phyloP scores from a whole-genome alignment of 306 rosid species.

The Trifolium fragiferum region DNA sequence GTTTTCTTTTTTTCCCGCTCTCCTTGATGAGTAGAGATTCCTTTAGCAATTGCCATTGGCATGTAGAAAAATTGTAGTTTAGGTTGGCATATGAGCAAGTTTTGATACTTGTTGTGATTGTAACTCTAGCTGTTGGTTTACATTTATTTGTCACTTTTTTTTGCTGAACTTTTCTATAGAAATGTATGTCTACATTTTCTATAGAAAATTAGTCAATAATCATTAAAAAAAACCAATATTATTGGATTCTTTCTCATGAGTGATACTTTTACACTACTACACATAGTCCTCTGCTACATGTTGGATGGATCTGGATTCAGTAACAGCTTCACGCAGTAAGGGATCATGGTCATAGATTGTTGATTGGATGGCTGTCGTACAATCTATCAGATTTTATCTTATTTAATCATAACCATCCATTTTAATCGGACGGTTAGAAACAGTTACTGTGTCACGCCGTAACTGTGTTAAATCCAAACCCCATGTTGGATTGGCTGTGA shows the following conservation, averaged over 20 bases:
- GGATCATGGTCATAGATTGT: too few species aligned
- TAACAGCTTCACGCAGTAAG: too few species aligned
- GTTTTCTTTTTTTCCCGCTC: not conserved
- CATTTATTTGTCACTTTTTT: not conserved
- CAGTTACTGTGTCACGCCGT: too few species aligned
- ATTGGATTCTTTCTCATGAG: not conserved
- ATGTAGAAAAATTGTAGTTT: slow-evolving; percentile 36
- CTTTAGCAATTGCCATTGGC: slow-evolving; percentile 32
- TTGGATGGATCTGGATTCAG: too few species aligned
- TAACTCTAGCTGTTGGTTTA: slow-evolving; percentile 43
- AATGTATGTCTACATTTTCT: not conserved
- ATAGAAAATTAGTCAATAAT: not conserved
- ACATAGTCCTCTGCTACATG: too few species aligned
- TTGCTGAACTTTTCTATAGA: not conserved
- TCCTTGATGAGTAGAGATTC: slow-evolving; percentile 1
- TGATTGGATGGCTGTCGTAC: too few species aligned
- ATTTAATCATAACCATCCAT: too few species aligned
- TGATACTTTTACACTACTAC: not conserved
- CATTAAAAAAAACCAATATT: not conserved
- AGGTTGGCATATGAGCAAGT: slow-evolving; percentile 27
- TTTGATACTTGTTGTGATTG: slow-evolving; percentile 38
- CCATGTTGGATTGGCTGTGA: too few species aligned
- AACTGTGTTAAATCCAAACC: too few species aligned
- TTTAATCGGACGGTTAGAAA: too few species aligned
- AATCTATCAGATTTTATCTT: too few species aligned